Evolutionary conservation across 805 yeast species (phyloP).

Genomic region (Blastobotrys muscicola): DNA sequence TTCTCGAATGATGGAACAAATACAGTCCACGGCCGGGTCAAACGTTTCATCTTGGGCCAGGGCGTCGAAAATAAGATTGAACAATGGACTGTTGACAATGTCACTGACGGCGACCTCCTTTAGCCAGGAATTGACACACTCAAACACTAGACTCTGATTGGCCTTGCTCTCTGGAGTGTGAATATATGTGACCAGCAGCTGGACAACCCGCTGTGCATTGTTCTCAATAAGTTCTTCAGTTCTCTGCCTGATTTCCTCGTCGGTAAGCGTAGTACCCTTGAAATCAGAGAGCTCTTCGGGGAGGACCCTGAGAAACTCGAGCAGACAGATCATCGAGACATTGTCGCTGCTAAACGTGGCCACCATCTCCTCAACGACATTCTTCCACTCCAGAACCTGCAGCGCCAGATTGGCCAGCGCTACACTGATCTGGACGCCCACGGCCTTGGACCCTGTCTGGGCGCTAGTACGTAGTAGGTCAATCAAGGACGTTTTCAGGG

Average conservation of each 20-base stretch:
- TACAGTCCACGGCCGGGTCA: slow-evolving; percentile 78
- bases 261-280: slow-evolving; percentile 67
- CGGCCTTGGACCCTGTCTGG: slow-evolving; percentile 36
- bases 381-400: slow-evolving; percentile 64
- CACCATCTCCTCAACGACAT: slow-evolving; percentile 62
- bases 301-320: slow-evolving; percentile 75
- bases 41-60: slow-evolving; percentile 52
- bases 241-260: slow-evolving; percentile 65
- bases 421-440: slow-evolving; percentile 76
- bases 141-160: slow-evolving; percentile 42
- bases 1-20: slow-evolving; percentile 72
- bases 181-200: slow-evolving; percentile 48
- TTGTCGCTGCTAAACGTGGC: slow-evolving; percentile 11
- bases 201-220: slow-evolving; percentile 60
- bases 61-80: slow-evolving; percentile 58
- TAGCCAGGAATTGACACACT: slow-evolving; percentile 85
- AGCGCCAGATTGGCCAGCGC: slow-evolving; percentile 75
- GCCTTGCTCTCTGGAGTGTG: slow-evolving; percentile 28
- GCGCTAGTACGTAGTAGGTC: slow-evolving; percentile 40
- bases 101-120: slow-evolving; percentile 69
- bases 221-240: slow-evolving; percentile 51
- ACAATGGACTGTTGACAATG: slow-evolving; percentile 55
- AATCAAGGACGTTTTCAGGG: slow-evolving; percentile 62
- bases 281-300: slow-evolving; percentile 87
- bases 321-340: slow-evolving; percentile 37